Base-by-base conservation (phyloP, 768 basidiomycete species). In the Collybia nuda region DNA sequence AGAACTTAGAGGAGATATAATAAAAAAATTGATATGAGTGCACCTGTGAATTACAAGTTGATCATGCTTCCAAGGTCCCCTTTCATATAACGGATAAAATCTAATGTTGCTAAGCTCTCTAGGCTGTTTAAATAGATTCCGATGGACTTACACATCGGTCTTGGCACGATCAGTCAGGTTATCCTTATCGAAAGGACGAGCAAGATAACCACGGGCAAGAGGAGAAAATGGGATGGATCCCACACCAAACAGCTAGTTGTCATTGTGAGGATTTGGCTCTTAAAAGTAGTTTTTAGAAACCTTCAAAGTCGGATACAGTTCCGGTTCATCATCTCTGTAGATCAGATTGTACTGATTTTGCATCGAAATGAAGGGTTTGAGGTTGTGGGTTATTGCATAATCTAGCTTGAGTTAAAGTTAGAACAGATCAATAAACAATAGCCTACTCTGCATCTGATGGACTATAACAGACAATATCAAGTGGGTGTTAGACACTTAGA, bases 351-450 rank as follows among this genome's bases (percentile, higher is more conserved):
- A 78, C 51, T 82, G 81, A 57, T 86, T 86, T 62, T 86, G 85
- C 84, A 86, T 84, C 0, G 80, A 81, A 59, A 86, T 81, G 65
- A 87, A 86, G 1, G 79, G 79, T 0, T 79, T 81, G 1, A 81
- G 66, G 6, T 76, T 74, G 61, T 86, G 78, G 35, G 72, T 62
- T 48, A 84, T 78, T 0, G 84, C 84, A 56, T 85, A 84, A 61
- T 81, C 82, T 84, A 47, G 15, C 35, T 21, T 11, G 40, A 39
- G 19, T 28, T 17, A 15, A 19, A 24, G 8, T 9, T 2, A 8
- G 23, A 22, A 32, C 8, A 18, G n/a, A n/a, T 2, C 4, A 11
- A 19, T 23, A 6, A 44, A 14, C 3, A n/a, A 24, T 5, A n/a
- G 58, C 67, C 24, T 61, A 78, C 78, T 79, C 59, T 82, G 80